A percentile compares a stretch with the other conserved stretches of the same genome.
Evolutionary conservation across 1,284 basidiomycete genomes (phyloP).

Genomic region (Bjerkandera adusta): DNA sequence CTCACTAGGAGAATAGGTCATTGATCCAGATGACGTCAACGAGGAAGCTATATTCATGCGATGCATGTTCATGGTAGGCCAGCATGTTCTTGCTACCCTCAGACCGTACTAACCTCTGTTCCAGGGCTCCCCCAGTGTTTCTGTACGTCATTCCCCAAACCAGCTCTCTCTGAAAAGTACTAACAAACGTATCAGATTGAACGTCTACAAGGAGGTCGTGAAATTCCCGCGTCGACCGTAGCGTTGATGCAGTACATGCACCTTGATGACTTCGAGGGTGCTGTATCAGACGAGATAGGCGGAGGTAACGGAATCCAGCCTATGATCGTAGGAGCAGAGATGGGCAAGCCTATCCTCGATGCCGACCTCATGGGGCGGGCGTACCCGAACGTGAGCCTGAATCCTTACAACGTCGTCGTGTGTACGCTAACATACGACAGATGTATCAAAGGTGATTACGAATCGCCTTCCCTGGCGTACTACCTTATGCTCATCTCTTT

Average conservation of each 20-base stretch:
- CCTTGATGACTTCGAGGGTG: constrained; percentile 28
- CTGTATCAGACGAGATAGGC: constrained; percentile 52
- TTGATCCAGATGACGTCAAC: constrained; percentile 26
- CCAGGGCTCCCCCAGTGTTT: constrained; percentile 48
- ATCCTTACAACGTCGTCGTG: no score
- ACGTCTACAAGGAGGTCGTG: constrained; percentile 33
- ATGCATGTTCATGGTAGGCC: constrained; percentile 37
- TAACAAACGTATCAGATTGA: constrained; percentile 20
- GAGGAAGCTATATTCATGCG: constrained; percentile 29
- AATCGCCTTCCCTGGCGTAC: constrained; percentile 16
- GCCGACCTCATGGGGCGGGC: constrained; percentile 56
- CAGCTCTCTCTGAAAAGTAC: neutral
- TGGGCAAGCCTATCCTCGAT: constrained; percentile 27
- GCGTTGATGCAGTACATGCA: constrained; percentile 27
- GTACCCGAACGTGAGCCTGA: constrained; percentile 33
- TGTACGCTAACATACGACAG: constrained; percentile 10
- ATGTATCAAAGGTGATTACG: constrained; percentile 31
- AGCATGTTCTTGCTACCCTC: constrained; percentile 28
- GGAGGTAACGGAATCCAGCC: constrained; percentile 58
- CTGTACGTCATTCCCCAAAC: constrained; percentile 16
- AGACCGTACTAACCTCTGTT: neutral
- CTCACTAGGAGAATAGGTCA: constrained; percentile 18
- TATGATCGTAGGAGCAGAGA: constrained; percentile 40
- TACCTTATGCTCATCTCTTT: neutral
- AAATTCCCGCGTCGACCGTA: constrained; percentile 29